These are phyloP conservation scores for Trifolium repens DNA, from an alignment of 306 rosid genomes.

Conservation along the genomic window DNA sequence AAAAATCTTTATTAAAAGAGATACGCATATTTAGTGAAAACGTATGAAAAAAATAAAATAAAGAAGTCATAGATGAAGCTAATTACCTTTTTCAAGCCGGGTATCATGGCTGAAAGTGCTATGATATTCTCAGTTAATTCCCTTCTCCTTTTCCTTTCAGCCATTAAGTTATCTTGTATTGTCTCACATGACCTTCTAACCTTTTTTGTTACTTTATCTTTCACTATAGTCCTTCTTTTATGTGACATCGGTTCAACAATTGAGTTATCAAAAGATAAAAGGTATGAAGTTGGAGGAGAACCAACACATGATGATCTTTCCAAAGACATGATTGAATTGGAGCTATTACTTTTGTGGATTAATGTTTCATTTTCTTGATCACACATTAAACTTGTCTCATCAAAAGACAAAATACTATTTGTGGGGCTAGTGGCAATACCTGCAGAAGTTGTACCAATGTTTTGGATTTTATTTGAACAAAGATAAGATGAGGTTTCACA, in stretches of 20 bases:
- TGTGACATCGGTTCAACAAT: constrained; percentile 17
- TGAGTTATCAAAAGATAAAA: constrained; percentile 38
- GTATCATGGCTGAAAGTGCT: constrained; percentile 44
- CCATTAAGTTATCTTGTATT: constrained; percentile 33
- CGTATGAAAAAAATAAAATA: not conserved
- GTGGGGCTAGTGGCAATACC: constrained; percentile 27
- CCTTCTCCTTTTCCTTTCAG: constrained; percentile 45
- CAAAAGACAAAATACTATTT: constrained; percentile 36
- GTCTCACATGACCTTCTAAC: constrained; percentile 14
- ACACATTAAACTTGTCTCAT: constrained; percentile 1
- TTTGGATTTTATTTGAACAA: constrained; percentile 7
- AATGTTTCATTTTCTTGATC: not conserved
- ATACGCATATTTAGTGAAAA: too few species aligned
- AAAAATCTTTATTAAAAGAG: too few species aligned
- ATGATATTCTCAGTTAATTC: constrained; percentile 40
- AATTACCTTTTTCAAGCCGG: constrained; percentile 45
- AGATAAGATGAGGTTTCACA: not conserved
- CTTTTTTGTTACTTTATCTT: constrained; percentile 20
- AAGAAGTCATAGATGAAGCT: not conserved
- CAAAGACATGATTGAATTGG: constrained; percentile 34
- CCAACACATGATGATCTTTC: not conserved
- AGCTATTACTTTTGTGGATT: constrained; percentile 20
- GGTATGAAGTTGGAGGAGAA: constrained; percentile 24
- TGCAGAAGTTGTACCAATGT: not conserved
- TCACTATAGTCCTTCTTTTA: not conserved